Percentiles rank a stretch among this genome's conserved stretches.
phyloP scores from a whole-genome alignment of 108 stramenopile species.

The Cyclotella kingstonii region DNA sequence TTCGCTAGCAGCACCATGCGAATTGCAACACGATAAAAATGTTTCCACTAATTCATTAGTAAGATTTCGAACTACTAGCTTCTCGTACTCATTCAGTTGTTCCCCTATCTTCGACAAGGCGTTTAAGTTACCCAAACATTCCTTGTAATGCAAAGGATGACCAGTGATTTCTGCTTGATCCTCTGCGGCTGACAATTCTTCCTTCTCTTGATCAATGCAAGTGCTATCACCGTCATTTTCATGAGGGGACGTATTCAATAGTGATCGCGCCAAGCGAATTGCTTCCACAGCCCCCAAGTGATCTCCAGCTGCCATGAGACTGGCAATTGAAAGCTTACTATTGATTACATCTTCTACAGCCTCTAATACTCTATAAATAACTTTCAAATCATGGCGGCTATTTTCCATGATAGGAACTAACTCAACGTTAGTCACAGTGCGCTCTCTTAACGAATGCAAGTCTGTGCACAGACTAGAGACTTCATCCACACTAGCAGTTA shows the following conservation, averaged over 20 bases:
- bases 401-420: conserved; percentile 52
- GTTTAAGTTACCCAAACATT: conserved; percentile 49
- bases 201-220: conserved; percentile 2
- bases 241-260: conserved; percentile 41
- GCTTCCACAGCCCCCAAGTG: conserved; percentile 74
- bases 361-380: conserved; percentile 63
- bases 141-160: conserved; percentile 19
- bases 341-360: conserved; percentile 65
- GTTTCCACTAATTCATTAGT: conserved; percentile 79
- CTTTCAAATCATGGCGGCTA: conserved; percentile 56
- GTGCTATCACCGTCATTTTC: conserved; percentile 2
- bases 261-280: conserved; percentile 61
- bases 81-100: conserved; percentile 79
- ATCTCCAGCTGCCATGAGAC: conserved; percentile 67
- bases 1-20: not conserved
- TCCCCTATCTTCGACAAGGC: conserved; percentile 62
- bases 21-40: conserved; percentile 71
- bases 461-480: conserved; percentile 51
- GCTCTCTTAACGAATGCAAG: conserved; percentile 54
- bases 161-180: not conserved
- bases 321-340: conserved; percentile 64
- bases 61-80: conserved; percentile 72
- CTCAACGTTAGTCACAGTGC: conserved; percentile 54
- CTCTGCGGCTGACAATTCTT: not conserved
- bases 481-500: conserved; percentile 61